phyloP scores from a whole-genome alignment of 108 stramenopile genomes.

The Cyclostephanos invisitatus region DNA sequence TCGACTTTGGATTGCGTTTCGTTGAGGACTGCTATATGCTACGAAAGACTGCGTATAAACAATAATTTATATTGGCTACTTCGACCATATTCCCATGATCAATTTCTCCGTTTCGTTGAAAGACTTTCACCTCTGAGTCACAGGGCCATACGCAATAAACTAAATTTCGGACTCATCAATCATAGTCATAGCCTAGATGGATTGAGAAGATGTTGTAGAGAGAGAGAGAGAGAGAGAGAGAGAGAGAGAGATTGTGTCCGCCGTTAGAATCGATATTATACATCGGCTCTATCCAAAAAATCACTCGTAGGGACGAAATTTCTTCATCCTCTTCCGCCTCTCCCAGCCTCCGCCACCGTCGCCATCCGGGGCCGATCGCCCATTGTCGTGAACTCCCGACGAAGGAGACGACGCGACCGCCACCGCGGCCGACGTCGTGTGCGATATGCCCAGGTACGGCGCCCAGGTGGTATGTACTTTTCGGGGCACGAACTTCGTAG shows the following conservation, averaged over 20 bases:
- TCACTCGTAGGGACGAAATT: neutral
- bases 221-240: no score
- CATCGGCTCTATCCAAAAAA: neutral
- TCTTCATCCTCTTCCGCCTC: neutral
- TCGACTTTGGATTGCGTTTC: neutral
- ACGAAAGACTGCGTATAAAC: neutral
- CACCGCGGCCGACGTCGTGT: neutral
- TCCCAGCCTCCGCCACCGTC: neutral
- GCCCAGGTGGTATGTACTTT: conserved; percentile 82
- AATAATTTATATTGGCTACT: neutral
- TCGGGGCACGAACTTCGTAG: conserved; percentile 72
- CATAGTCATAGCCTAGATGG: no score
- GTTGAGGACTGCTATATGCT: neutral
- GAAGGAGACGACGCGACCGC: neutral
- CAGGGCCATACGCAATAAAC: no score
- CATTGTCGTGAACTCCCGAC: neutral
- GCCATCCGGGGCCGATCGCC: neutral
- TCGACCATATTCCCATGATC: no score
- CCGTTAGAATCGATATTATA: no score
- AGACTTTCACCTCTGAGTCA: no score
- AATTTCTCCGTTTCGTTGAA: no score
- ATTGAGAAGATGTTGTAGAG: no score
- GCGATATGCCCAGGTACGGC: conserved; percentile 57
- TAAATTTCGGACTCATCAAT: no score
- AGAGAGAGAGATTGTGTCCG: no score